Conservation (phyloP, 1,139 yeast species). For the Oligophagozyma castellii region DNA sequence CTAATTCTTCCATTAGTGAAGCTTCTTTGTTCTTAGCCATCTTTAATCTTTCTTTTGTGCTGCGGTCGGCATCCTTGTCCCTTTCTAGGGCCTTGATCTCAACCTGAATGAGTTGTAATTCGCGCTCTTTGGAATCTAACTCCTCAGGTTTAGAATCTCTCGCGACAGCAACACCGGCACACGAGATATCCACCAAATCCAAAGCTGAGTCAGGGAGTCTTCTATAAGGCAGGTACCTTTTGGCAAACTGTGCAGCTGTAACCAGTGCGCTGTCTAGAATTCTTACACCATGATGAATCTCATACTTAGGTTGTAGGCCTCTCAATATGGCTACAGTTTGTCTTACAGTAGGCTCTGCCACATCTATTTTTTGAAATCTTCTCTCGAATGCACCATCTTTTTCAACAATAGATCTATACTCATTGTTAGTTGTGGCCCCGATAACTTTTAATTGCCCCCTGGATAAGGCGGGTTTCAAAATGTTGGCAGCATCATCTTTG, state of each 20-base stretch:
- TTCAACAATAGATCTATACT: slow-evolving; percentile 81
- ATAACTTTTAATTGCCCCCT: slow-evolving; percentile 93
- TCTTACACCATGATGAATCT: slow-evolving; percentile 95
- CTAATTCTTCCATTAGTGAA: slow-evolving; percentile 69
- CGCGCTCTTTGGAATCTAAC: slow-evolving; percentile 84
- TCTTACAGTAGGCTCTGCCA: slow-evolving; percentile 80
- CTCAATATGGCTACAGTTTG: slow-evolving; percentile 94
- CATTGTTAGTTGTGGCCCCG: slow-evolving; percentile 95
- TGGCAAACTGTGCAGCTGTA: slow-evolving; percentile 88
- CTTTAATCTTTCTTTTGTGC: slow-evolving; percentile 75
- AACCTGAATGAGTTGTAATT: slow-evolving; percentile 78
- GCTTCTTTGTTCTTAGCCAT: slow-evolving; percentile 71
- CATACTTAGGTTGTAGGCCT: slow-evolving; percentile 93
- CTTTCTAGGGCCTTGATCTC: slow-evolving; percentile 96
- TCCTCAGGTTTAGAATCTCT: slow-evolving; percentile 98
- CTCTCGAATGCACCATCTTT: slow-evolving; percentile 99
- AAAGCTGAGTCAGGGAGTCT: slow-evolving; percentile 97
- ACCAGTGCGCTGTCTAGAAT: slow-evolving; percentile 92
- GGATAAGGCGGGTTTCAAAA: slow-evolving; percentile 92
- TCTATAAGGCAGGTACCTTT: slow-evolving; percentile 87
- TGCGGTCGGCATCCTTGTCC: slow-evolving; percentile 79
- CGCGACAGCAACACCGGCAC: slow-evolving; percentile 96
- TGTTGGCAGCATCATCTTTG: slow-evolving; percentile 82
- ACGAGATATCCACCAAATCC: slow-evolving; percentile 90
- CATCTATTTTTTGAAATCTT: slow-evolving; percentile 94